phyloP scores from a whole-genome alignment of 148 eudicot genomes.

The Vaccinium vitisidaea region DNA sequence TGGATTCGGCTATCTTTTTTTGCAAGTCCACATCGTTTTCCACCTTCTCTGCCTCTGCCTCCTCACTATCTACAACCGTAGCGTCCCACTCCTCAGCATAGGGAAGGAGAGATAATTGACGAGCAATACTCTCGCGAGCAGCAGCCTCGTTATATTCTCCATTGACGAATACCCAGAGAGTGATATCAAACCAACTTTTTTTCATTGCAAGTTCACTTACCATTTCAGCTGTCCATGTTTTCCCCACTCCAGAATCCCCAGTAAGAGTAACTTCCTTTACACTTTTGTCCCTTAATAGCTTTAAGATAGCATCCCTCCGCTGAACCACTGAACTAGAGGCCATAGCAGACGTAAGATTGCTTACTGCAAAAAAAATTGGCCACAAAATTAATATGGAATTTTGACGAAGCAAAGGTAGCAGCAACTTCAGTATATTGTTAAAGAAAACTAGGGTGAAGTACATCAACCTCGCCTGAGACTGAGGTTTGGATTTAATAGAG shows the following conservation, averaged over 20 bases:
- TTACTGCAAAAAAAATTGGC: too few relatives aligned
- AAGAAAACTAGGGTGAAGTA: too few relatives aligned
- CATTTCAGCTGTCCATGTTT: conserved; percentile 16
- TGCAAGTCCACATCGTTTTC: background rate
- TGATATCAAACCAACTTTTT: background rate
- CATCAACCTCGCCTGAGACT: too few relatives aligned
- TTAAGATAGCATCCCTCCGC: background rate
- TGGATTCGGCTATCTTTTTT: background rate
- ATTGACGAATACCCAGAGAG: conserved; percentile 10
- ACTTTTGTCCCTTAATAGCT: background rate
- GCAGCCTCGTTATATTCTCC: background rate
- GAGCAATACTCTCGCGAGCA: conserved; percentile 2
- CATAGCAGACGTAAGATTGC: background rate
- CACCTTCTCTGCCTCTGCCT: background rate
- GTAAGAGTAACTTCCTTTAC: background rate
- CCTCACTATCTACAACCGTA: background rate
- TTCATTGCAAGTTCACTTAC: conserved; percentile 5
- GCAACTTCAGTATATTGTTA: background rate
- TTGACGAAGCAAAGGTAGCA: background rate
- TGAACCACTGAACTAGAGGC: background rate
- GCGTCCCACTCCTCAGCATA: background rate
- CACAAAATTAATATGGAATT: background rate
- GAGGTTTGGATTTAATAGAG: too few relatives aligned
- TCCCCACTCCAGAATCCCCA: conserved; percentile 18
- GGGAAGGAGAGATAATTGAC: conserved; percentile 10